Evolutionary conservation across 2,329 filamentous ascomycete species (phyloP), one percentile per base, ranked within the genome.

Genomic region (Epichloe bromicola): DNA sequence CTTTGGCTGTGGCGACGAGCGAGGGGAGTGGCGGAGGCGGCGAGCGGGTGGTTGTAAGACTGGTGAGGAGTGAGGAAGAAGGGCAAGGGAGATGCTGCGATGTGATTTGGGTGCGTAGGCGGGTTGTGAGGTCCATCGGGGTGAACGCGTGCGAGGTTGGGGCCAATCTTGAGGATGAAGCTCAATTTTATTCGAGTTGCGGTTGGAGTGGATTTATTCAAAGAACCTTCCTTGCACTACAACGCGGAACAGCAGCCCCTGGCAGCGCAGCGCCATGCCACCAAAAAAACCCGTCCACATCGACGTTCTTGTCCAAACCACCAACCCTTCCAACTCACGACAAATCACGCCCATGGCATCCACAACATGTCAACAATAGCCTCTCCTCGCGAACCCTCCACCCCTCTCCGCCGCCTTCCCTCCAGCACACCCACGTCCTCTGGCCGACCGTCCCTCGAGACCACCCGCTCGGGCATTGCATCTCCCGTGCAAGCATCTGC

Each of bases 1-100:
- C 85, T 57, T 86, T 81, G 38, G 86, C 86, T 2, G 89, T 93
- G 54, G 88, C 86, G 51, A 86, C 74, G 19, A 95, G 74, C 4
- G 85, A 84, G 30, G 81, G 78, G 1, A 89, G 67, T 0, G 86
- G 83, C 1, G 79, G 81, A 15, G 73, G 71, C 43, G 70, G 76
- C 63, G 58, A 76, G 67, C 66, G 76, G 15, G 75, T 71, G 10
- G 76, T 67, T 53, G 85, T 63, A 62, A 91, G 80, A 51, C 68
- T 69, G 52, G 74, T 71, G 30, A 93, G 75, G 79, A 86, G 91
- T 52, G 75, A 56, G 37, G 63, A 51, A 2, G 76, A 74, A 1
- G 77, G 66, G 58, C 68, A 37, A 61, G 82, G 67, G 70, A 83
- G 59, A 67, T 73, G 68, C 69, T 83, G 63, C 59, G 71, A 60